Evolutionary conservation across 768 basidiomycete genomes (phyloP).

Genomic region (Mycena maculata): DNA sequence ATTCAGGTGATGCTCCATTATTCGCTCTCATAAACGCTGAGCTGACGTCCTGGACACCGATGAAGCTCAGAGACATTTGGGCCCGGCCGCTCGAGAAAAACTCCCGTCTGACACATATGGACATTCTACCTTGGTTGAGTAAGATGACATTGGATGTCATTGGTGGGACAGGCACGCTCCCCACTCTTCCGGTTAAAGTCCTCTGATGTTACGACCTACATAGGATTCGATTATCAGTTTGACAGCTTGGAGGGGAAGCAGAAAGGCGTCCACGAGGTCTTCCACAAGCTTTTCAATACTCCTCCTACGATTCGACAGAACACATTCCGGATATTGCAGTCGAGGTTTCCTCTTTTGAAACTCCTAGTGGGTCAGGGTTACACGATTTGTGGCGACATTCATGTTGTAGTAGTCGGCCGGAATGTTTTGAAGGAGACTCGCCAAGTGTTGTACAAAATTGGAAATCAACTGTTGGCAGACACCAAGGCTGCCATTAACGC

Average conservation of each 20-base stretch:
- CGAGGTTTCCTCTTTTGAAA: background rate
- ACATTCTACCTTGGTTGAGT: constrained; percentile 12
- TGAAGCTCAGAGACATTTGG: constrained; percentile 27
- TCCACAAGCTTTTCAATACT: constrained; percentile 7
- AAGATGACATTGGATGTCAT: constrained; percentile 32
- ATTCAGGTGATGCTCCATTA: constrained; percentile 35
- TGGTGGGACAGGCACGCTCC: constrained; percentile 27
- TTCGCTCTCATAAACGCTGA: background rate
- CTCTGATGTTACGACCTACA: no score
- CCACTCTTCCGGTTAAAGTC: no score
- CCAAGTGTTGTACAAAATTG: background rate
- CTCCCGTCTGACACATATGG: background rate
- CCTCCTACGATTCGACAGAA: background rate
- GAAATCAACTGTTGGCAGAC: background rate
- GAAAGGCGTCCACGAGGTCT: constrained; percentile 4
- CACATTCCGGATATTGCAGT: background rate
- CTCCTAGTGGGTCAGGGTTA: constrained; percentile 7
- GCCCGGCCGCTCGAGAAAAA: background rate
- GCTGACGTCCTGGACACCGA: no score
- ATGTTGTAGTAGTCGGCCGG: no score
- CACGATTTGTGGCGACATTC: no score
- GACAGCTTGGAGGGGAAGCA: background rate
- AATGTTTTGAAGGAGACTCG: background rate
- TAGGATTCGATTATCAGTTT: constrained; percentile 21
- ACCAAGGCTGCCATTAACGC: constrained; percentile 1